Percentiles rank a stretch among this genome's conserved stretches.
phyloP scores from a whole-genome alignment of 257 asterid genomes.

The Dorcoceras hygrometricum region DNA sequence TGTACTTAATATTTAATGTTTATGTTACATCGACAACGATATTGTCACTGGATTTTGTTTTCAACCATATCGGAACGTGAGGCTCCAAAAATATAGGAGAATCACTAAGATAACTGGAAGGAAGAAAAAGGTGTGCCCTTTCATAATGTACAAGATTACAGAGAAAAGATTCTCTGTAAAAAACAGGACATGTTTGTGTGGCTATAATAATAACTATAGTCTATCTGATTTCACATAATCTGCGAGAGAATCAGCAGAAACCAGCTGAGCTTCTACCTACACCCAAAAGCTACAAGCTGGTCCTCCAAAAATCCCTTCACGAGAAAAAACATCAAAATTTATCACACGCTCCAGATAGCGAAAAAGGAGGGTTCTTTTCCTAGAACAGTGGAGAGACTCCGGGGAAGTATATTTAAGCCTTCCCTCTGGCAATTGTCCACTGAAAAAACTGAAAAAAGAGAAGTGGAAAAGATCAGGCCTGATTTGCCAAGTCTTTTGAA shows the following conservation, averaged over 20 bases:
- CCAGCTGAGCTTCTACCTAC: slow-evolving; percentile 95
- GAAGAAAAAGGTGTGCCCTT: not conserved
- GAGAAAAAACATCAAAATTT: slow-evolving; percentile 15
- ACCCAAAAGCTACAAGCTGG: slow-evolving; percentile 88
- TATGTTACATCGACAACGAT: not conserved
- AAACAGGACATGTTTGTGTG: not conserved
- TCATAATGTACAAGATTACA: not conserved
- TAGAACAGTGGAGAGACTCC: slow-evolving; percentile 46
- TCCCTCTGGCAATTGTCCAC: slow-evolving; percentile 86
- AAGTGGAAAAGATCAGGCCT: slow-evolving; percentile 34
- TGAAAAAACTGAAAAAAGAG: not conserved
- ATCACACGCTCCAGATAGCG: slow-evolving; percentile 22
- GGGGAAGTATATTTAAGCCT: slow-evolving; percentile 68
- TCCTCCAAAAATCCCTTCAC: slow-evolving; percentile 50
- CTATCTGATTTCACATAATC: slow-evolving; percentile 21
- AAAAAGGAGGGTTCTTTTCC: slow-evolving; percentile 24
- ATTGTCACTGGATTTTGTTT: too few relatives aligned
- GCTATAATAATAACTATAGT: too few relatives aligned
- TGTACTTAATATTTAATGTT: not conserved
- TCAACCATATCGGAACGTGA: not conserved
- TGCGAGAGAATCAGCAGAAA: slow-evolving; percentile 55
- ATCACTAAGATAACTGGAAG: not conserved
- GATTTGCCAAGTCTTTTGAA: slow-evolving; percentile 58
- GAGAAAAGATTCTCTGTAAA: not conserved
- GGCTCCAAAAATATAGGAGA: slow-evolving; percentile 3